Conservation (phyloP, 106 monocot genomes). For the Triglochin maritima region DNA sequence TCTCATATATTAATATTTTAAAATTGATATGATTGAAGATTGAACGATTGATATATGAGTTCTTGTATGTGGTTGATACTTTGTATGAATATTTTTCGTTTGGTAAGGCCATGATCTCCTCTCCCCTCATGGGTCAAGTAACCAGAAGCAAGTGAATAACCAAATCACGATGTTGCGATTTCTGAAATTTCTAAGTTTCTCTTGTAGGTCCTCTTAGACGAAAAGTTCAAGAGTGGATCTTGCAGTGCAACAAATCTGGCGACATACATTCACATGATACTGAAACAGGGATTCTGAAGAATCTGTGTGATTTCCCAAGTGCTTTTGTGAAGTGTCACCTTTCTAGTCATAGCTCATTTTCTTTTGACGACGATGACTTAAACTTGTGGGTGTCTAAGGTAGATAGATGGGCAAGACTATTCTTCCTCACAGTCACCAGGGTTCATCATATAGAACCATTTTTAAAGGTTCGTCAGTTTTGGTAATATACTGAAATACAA, state of each 20-base stretch:
- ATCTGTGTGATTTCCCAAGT: constrained; percentile 38
- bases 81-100: no score
- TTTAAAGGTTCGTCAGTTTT: constrained; percentile 60
- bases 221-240: constrained; percentile 53
- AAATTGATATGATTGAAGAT: no score
- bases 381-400: constrained; percentile 55
- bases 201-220: constrained; percentile 50
- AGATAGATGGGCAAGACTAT: constrained; percentile 62
- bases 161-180: no score
- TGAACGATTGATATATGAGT: no score
- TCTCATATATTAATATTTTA: no score
- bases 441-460: constrained; percentile 39
- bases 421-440: constrained; percentile 44
- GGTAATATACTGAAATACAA: no score
- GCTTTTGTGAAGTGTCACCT: constrained; percentile 33
- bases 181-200: neutral
- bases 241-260: neutral
- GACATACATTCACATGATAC: constrained; percentile 5
- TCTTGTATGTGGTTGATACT: no score
- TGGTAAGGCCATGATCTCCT: no score
- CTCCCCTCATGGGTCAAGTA: no score
- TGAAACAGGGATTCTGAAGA: constrained; percentile 22
- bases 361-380: constrained; percentile 84
- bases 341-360: constrained; percentile 7
- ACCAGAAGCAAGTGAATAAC: no score